Evolutionary conservation across 164 flowering plant species (phyloP).

Genomic region (Pachysandra terminalis): DNA sequence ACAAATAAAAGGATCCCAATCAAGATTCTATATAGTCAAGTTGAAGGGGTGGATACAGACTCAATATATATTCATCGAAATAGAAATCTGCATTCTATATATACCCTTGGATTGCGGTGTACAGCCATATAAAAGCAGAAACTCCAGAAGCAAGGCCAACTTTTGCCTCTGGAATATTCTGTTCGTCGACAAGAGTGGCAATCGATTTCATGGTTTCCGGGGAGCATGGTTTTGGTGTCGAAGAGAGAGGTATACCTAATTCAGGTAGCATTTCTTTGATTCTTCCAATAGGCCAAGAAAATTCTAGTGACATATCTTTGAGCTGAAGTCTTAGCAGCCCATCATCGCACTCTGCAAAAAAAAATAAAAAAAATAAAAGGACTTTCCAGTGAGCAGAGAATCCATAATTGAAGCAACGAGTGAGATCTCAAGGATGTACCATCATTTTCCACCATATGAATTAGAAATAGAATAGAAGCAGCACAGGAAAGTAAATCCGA

Average conservation of each 20-base stretch:
- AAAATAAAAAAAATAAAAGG: neutral
- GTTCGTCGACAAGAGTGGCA: no score
- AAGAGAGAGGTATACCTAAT: no score
- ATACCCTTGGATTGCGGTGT: conserved; percentile 76
- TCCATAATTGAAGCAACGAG: neutral
- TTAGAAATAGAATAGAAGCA: neutral
- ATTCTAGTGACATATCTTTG: conserved; percentile 65
- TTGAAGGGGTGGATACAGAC: no score
- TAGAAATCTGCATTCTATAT: neutral
- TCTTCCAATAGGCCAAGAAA: conserved; percentile 96
- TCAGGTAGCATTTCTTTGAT: no score
- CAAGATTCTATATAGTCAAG: neutral
- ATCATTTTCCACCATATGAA: neutral
- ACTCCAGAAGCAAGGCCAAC: no score
- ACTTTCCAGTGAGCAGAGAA: neutral
- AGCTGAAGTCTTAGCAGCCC: conserved; percentile 54
- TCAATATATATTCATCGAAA: no score
- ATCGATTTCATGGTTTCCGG: conserved; percentile 38
- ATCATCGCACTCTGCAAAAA: conserved; percentile 42
- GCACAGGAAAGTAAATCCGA: neutral
- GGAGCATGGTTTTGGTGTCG: conserved; percentile 52
- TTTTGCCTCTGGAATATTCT: no score
- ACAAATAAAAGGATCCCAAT: conserved; percentile 4
- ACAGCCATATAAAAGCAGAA: conserved; percentile 81
- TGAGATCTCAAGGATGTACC: neutral